These are phyloP conservation scores for Tetrapisispora pingtungensis DNA, from an alignment of 805 yeast species.

Conservation along the genomic window DNA sequence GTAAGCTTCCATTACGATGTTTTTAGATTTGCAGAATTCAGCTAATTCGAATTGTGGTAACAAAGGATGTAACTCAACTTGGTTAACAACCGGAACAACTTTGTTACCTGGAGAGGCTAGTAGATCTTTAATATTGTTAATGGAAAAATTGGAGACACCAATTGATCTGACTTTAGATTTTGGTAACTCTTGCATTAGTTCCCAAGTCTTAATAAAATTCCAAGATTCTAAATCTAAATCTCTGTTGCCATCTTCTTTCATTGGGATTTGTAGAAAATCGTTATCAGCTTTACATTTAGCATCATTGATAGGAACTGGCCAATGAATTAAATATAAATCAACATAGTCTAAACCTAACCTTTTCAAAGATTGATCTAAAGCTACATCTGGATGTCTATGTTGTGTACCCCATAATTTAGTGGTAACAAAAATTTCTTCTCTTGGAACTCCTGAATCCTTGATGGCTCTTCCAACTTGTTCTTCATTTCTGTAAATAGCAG, in stretches of 20 bases:
- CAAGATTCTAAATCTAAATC: constrained; percentile 32
- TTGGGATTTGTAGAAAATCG: constrained; percentile 27
- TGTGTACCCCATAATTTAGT: constrained; percentile 58
- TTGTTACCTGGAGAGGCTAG: constrained; percentile 39
- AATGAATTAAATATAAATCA: constrained; percentile 70
- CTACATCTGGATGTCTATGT: constrained; percentile 40
- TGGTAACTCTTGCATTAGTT: constrained; percentile 49
- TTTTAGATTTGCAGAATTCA: constrained; percentile 41
- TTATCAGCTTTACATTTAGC: constrained; percentile 33
- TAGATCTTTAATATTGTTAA: constrained; percentile 41
- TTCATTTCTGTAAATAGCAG: constrained; percentile 60
- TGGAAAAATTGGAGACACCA: constrained; percentile 69
- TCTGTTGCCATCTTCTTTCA: constrained; percentile 30
- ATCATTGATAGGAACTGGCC: constrained; percentile 57
- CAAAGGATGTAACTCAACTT: constrained; percentile 68
- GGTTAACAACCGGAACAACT: constrained; percentile 59
- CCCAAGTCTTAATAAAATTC: constrained; percentile 50
- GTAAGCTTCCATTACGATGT: constrained; percentile 59
- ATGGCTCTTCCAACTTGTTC: constrained; percentile 50
- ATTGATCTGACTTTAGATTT: constrained; percentile 47
- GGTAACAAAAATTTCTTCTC: constrained; percentile 58
- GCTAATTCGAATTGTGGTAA: constrained; percentile 54
- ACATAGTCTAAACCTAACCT: constrained; percentile 65
- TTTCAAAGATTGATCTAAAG: constrained; percentile 47
- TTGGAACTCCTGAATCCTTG: constrained; percentile 48